Evolutionary conservation across 441 rosid genomes (phyloP).

Genomic region (Erodium trifolium): DNA sequence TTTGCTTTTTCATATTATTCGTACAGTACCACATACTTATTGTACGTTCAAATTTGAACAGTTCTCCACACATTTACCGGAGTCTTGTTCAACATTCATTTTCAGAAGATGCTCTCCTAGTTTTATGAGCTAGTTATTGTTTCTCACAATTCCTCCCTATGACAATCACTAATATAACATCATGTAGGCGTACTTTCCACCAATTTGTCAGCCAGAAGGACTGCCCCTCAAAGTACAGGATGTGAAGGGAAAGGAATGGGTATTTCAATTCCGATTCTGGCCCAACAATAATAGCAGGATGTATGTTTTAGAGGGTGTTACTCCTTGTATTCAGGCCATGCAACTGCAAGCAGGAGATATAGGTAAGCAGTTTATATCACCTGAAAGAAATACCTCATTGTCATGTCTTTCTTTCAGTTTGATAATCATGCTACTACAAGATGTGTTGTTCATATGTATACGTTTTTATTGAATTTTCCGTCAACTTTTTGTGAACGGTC

Average conservation of each 20-base stretch:
- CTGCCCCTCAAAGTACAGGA: conserved; percentile 91
- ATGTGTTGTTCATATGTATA: too few relatives aligned
- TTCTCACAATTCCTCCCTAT: conserved; percentile 16
- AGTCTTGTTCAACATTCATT: not conserved
- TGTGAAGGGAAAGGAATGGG: conserved; percentile 91
- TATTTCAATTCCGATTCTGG: conserved; percentile 96
- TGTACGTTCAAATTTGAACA: not conserved
- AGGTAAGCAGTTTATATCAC: conserved; percentile 39
- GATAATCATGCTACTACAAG: too few relatives aligned
- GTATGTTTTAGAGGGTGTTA: conserved; percentile 94
- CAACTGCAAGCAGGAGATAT: conserved; percentile 93
- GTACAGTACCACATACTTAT: not conserved
- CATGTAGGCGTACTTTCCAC: conserved; percentile 82
- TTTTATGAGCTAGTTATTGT: conserved; percentile 7
- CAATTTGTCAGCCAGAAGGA: conserved; percentile 78
- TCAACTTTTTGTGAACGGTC: conserved; percentile 15
- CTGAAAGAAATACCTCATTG: conserved; percentile 9
- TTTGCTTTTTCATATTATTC: conserved; percentile 3
- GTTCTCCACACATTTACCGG: not conserved
- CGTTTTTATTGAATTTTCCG: conserved; percentile 9
- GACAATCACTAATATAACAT: conserved; percentile 15
- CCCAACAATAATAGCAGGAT: conserved; percentile 87
- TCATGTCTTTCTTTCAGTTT: not conserved
- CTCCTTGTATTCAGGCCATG: conserved; percentile 92
- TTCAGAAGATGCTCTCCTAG: not conserved